Evolutionary conservation across 1,284 basidiomycete species (phyloP).

Genomic region (Microstroma glucosiphilum): DNA sequence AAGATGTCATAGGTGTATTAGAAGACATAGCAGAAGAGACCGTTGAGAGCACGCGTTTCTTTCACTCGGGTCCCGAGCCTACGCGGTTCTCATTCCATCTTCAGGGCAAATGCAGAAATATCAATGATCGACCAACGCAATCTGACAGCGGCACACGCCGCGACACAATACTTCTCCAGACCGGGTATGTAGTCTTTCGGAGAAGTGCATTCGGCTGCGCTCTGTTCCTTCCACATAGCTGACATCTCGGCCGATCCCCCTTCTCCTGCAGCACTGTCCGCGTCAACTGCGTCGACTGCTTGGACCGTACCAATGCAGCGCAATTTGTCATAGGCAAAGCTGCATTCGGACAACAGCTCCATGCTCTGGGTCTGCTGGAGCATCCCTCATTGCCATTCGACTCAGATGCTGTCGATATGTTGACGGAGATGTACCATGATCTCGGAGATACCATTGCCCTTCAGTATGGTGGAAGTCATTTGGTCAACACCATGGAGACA

Average conservation of each 20-base stretch:
- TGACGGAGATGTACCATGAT: conserved; percentile 95
- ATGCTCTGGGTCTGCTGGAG: conserved; percentile 71
- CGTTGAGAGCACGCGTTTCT: conserved; percentile 84
- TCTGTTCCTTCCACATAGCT: too few species aligned
- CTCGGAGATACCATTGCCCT: conserved; percentile 69
- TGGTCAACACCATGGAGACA: conserved; percentile 94
- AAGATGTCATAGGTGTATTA: conserved; percentile 90
- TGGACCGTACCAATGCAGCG: conserved; percentile 88
- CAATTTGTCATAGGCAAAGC: conserved; percentile 97
- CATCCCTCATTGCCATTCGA: conserved; percentile 81
- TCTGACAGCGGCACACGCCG: conserved; percentile 11
- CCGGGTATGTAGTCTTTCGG: conserved; percentile 55
- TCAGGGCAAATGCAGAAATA: conserved; percentile 5
- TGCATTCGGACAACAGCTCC: conserved; percentile 88
- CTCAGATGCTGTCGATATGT: conserved; percentile 89
- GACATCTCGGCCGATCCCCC: too few species aligned
- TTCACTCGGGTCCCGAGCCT: conserved; percentile 61
- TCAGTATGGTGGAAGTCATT: conserved; percentile 67
- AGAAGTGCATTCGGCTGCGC: too few species aligned
- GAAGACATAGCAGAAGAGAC: conserved; percentile 94
- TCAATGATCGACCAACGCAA: not conserved
- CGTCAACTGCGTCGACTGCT: conserved; percentile 69
- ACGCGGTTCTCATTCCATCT: not conserved
- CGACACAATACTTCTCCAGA: conserved; percentile 68
- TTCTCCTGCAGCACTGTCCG: conserved; percentile 9